These are phyloP conservation scores for Rhododendron molle DNA, from an alignment of 148 eudicot genomes.

Conservation along the genomic window DNA sequence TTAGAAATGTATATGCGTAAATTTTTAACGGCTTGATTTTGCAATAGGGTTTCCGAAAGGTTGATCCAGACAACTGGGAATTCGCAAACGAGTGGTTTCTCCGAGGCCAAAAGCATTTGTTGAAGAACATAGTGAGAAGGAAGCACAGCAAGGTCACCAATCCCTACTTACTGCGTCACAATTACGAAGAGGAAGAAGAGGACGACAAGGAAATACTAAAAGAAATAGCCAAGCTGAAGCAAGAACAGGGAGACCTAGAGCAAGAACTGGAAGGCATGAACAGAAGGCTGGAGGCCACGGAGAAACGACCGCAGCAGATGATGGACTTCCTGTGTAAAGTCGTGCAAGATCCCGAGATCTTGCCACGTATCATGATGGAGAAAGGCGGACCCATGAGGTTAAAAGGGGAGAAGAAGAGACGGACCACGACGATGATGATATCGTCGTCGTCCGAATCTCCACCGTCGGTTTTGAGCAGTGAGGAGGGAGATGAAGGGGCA, in stretches of 20 bases:
- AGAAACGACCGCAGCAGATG: slow-evolving; percentile 83
- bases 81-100: slow-evolving; percentile 76
- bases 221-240: slow-evolving; percentile 56
- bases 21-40: background rate
- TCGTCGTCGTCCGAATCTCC: slow-evolving; percentile 27
- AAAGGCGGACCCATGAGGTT: slow-evolving; percentile 19
- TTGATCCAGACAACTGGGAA: slow-evolving; percentile 69
- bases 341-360: slow-evolving; percentile 61
- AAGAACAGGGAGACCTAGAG: slow-evolving; percentile 59
- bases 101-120: slow-evolving; percentile 55
- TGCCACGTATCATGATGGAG: slow-evolving; percentile 49
- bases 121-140: slow-evolving; percentile 49
- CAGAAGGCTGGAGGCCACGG: slow-evolving; percentile 61
- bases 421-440: slow-evolving; percentile 20
- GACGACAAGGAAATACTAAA: slow-evolving; percentile 34
- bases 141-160: slow-evolving; percentile 24
- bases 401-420: slow-evolving; percentile 45
- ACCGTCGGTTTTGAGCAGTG: slow-evolving; percentile 15
- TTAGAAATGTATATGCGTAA: background rate
- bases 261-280: slow-evolving; percentile 53
- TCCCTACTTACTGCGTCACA: background rate
- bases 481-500: slow-evolving; percentile 19
- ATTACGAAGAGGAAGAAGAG: slow-evolving; percentile 22
- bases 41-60: slow-evolving; percentile 57
- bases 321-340: slow-evolving; percentile 63